A percentile compares a stretch with the other conserved stretches of the same genome.
phyloP scores from a whole-genome alignment of 2,329 filamentous ascomycete species.

The Cadophora sp. region DNA sequence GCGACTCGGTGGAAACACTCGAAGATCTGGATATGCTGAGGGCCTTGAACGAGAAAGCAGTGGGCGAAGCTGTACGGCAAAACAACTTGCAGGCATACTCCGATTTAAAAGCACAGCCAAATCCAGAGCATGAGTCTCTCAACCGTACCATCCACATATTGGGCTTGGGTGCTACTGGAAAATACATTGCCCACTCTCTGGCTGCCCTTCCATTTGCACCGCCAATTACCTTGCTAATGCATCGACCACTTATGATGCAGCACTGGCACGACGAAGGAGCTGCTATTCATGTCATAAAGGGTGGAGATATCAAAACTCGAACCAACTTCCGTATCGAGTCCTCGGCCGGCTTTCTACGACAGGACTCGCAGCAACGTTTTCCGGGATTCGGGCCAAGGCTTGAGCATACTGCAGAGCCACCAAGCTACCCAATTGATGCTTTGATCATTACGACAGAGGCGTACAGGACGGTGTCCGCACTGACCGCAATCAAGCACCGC shows the following conservation, averaged over 20 bases:
- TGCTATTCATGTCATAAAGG: conserved; percentile 54
- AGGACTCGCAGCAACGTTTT: conserved; percentile 27
- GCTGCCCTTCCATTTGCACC: conserved; percentile 63
- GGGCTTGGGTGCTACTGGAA: conserved; percentile 68
- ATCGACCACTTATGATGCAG: conserved; percentile 52
- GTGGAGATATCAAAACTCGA: conserved; percentile 49
- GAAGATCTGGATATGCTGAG: conserved; percentile 1
- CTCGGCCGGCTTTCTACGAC: conserved; percentile 28
- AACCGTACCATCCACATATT: conserved; percentile 63
- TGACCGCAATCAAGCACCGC: conserved; percentile 68
- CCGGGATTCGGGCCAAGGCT: conserved; percentile 40
- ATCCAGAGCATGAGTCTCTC: background rate
- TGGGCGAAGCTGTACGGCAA: background rate
- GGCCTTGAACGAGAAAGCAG: background rate
- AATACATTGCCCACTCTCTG: conserved; percentile 70
- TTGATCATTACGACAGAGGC: conserved; percentile 75
- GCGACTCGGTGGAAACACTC: background rate
- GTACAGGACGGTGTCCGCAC: conserved; percentile 59
- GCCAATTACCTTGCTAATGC: conserved; percentile 69
- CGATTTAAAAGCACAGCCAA: background rate
- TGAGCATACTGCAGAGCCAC: conserved; percentile 41
- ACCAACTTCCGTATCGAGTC: conserved; percentile 45
- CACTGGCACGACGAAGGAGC: conserved; percentile 55
- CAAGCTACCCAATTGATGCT: conserved; percentile 62
- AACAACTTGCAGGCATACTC: background rate